Evolutionary conservation across 2,329 filamentous ascomycete species (phyloP).

Genomic region (Aspergillus sp.): DNA sequence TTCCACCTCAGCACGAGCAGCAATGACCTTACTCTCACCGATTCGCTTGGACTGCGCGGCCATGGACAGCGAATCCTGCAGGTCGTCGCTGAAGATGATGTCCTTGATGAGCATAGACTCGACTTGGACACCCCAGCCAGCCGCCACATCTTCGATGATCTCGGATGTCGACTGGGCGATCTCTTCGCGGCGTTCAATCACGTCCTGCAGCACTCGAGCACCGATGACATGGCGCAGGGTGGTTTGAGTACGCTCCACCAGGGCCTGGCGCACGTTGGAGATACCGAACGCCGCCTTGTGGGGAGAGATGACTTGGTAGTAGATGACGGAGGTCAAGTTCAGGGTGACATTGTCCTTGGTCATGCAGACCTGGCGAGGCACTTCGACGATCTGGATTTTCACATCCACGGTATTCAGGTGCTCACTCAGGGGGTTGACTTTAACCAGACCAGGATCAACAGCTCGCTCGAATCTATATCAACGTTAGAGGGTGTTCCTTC

Average conservation of each 20-base stretch:
- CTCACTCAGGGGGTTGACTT: constrained; percentile 95
- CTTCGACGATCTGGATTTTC: constrained; percentile 97
- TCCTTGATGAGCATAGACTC: constrained; percentile 99
- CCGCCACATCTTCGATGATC: constrained; percentile 94
- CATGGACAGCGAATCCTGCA: constrained; percentile 97
- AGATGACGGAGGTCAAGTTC: constrained; percentile 93
- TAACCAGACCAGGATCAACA: constrained; percentile 93
- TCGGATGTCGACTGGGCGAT: constrained; percentile 92
- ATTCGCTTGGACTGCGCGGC: constrained; percentile 98
- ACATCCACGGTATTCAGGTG: constrained; percentile 89
- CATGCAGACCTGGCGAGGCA: constrained; percentile 96
- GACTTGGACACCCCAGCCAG: constrained; percentile 91
- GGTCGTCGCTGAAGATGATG: constrained; percentile 92
- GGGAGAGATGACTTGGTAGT: constrained; percentile 94
- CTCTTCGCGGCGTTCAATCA: constrained; percentile 97
- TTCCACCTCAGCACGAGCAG: constrained; percentile 94
- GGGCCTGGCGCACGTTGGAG: constrained; percentile 89
- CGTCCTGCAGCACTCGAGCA: constrained; percentile 91
- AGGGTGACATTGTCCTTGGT: constrained; percentile 99
- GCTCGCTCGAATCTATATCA: constrained; percentile 75
- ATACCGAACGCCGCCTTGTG: constrained; percentile 98
- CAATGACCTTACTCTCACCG: constrained; percentile 97
- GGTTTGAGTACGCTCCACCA: constrained; percentile 96
- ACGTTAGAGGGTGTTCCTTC: constrained; percentile 2
- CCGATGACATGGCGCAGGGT: constrained; percentile 96